Percentiles rank a stretch among this genome's conserved stretches.
These are phyloP conservation scores for Gynandropsis gynandra DNA, from an alignment of 345 rosid genomes.

Conservation along the genomic window DNA sequence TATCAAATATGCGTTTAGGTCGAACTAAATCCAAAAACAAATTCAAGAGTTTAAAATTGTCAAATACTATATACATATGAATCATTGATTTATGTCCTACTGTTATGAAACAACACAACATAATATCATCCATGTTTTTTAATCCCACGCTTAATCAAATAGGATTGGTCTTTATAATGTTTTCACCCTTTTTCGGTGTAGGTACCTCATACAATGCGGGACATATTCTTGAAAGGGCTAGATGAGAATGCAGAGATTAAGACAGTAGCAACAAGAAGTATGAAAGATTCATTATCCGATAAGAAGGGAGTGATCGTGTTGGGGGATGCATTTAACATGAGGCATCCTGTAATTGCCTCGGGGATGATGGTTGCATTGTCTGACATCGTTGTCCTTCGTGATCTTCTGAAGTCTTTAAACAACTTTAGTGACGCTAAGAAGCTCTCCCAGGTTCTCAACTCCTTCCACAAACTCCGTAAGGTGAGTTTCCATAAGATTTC, in stretches of 20 bases:
- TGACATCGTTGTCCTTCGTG: conserved; percentile 35
- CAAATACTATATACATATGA: too few relatives aligned
- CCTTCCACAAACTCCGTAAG: conserved; percentile 35
- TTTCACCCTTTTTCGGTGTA: not conserved
- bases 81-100: too few relatives aligned
- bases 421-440: conserved; percentile 28
- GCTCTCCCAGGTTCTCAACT: conserved; percentile 26
- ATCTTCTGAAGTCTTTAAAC: conserved; percentile 28
- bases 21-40: too few relatives aligned
- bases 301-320: conserved; percentile 38
- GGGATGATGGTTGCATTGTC: conserved; percentile 45
- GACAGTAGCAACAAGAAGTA: conserved; percentile 31
- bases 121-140: too few relatives aligned
- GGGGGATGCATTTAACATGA: conserved; percentile 50
- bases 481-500: conserved; percentile 12
- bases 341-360: conserved; percentile 37
- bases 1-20: too few relatives aligned
- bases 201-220: conserved; percentile 7
- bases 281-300: conserved; percentile 32
- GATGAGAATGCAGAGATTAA: conserved; percentile 32
- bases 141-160: too few relatives aligned
- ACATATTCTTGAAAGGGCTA: conserved; percentile 15
- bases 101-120: too few relatives aligned
- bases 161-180: too few relatives aligned
- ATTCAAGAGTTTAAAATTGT: too few relatives aligned